Evolutionary conservation across 2,329 filamentous ascomycete genomes (phyloP), one percentile per base, ranked within the genome.

Genomic region (Polychaeton citri): DNA sequence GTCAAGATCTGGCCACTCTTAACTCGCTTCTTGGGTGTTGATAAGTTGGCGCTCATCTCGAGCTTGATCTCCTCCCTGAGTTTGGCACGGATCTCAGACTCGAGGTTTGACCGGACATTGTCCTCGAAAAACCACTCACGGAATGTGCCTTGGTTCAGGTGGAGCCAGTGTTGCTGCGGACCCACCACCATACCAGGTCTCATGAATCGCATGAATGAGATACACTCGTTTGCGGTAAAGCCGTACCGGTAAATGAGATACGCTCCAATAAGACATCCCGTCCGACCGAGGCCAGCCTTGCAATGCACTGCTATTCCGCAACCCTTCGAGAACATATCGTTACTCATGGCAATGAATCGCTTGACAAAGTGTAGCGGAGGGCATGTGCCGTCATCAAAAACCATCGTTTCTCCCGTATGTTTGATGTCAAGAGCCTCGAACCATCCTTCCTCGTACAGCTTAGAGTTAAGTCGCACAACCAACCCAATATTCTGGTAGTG

Each of bases 191-290:
- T 98, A 36, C 90, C 90, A 0, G 90, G 90, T 41, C 87, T 74
- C 87, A 95, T 95, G 64, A 95, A 95, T 42, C 87, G 79, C 87
- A 95, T 95, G 60, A 86, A 95, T 3, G 85, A 81, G 57, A 95
- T 95, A 51, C 94, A 76, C 63, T 95, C 88, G 54, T 96, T 94
- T 45, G 90, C 90, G 5, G 88, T 96, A 61, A 96, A 98, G 38
- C 85, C 90, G 59, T 96, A 81, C 46, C 87, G 77, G 67, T 98
- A 98, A 55, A 98, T 96, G 42, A 98, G 71, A 55, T 98, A 98
- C 20, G 90, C 90, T 39, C 90, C 90, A 52, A 98, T 98, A 44
- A 98, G 67, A 58, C 90, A 98, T 10, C 90, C 90, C 1, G 90
- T 98, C 33, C 90, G 79, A 19, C 90, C 90, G 15, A 98, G 76